Conservation (phyloP, 495 filamentous ascomycete genomes). For the Aspergillus coremiiformis region DNA sequence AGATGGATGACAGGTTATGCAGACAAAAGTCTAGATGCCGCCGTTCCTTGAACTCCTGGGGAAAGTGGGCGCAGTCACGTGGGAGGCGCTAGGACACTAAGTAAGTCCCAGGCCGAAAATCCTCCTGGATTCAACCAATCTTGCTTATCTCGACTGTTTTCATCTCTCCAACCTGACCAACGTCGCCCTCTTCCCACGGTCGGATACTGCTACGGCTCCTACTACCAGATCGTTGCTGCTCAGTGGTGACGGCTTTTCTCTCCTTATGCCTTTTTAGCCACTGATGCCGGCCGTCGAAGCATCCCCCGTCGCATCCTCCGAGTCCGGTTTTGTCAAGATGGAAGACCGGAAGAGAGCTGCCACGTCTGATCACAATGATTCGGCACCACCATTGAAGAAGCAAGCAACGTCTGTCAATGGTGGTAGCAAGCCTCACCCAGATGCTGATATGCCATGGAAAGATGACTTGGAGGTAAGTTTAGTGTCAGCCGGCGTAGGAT, state of each 20-base stretch:
- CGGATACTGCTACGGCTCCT: constrained; percentile 27
- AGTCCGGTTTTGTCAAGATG: constrained; percentile 77
- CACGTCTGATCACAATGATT: constrained; percentile 62
- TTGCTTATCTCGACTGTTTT: constrained; percentile 26
- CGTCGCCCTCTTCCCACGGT: constrained; percentile 11
- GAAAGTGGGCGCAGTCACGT: constrained; percentile 32
- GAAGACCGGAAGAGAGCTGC: constrained; percentile 94
- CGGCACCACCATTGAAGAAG: constrained; percentile 77
- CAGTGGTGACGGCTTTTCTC: constrained; percentile 32
- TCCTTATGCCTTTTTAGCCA: constrained; percentile 41
- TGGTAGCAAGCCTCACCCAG: constrained; percentile 60
- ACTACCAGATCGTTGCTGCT: constrained; percentile 31
- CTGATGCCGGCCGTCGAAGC: constrained; percentile 78
- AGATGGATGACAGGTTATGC: background rate
- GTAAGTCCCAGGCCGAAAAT: constrained; percentile 36
- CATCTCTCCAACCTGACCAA: constrained; percentile 15
- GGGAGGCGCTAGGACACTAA: constrained; percentile 27
- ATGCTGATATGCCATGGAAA: constrained; percentile 73
- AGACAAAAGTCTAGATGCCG: constrained; percentile 12
- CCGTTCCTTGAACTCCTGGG: constrained; percentile 19
- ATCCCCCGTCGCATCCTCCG: constrained; percentile 59
- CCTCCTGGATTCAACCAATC: constrained; percentile 30
- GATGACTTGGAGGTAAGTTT: constrained; percentile 82
- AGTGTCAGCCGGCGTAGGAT: constrained; percentile 20
- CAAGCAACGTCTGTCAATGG: constrained; percentile 72